These are phyloP conservation scores for Termitomyces heimii DNA, from an alignment of 768 basidiomycete genomes.

Conservation along the genomic window DNA sequence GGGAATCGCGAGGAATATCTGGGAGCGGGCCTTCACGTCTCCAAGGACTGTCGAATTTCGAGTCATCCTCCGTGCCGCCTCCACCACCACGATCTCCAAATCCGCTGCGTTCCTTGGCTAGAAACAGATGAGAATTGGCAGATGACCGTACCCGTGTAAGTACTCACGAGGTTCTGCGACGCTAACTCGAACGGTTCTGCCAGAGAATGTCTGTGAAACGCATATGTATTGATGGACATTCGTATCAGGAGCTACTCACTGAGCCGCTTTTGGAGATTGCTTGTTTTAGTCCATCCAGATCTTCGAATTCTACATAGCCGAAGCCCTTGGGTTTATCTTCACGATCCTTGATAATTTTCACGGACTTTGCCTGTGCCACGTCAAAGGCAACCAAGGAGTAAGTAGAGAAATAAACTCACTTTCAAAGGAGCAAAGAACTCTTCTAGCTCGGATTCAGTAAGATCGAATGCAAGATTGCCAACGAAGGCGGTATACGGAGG, in stretches of 20 bases:
- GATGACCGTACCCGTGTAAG: not conserved
- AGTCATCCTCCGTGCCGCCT: constrained; percentile 53
- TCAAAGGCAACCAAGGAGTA: not conserved
- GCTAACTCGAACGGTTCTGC: constrained; percentile 80
- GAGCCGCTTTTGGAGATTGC: constrained; percentile 68
- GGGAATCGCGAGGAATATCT: constrained; percentile 56
- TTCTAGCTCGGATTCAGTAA: constrained; percentile 76
- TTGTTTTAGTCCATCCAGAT: constrained; percentile 78
- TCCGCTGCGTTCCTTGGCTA: constrained; percentile 73
- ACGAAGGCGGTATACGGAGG: constrained; percentile 97
- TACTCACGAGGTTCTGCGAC: constrained; percentile 94
- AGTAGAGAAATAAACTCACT: constrained; percentile 29
- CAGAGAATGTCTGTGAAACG: constrained; percentile 53
- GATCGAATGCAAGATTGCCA: constrained; percentile 93
- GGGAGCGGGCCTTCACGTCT: constrained; percentile 84
- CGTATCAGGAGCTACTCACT: constrained; percentile 34
- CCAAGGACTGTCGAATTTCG: constrained; percentile 84
- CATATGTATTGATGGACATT: not conserved
- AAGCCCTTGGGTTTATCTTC: constrained; percentile 98
- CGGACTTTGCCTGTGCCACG: constrained; percentile 57
- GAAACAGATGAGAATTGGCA: constrained; percentile 7
- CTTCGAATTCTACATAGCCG: constrained; percentile 95
- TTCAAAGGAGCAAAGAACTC: constrained; percentile 68
- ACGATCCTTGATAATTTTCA: constrained; percentile 90
- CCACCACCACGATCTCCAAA: constrained; percentile 31